Conservation (phyloP, 768 basidiomycete genomes). For the Cyclocybe aegerita region DNA sequence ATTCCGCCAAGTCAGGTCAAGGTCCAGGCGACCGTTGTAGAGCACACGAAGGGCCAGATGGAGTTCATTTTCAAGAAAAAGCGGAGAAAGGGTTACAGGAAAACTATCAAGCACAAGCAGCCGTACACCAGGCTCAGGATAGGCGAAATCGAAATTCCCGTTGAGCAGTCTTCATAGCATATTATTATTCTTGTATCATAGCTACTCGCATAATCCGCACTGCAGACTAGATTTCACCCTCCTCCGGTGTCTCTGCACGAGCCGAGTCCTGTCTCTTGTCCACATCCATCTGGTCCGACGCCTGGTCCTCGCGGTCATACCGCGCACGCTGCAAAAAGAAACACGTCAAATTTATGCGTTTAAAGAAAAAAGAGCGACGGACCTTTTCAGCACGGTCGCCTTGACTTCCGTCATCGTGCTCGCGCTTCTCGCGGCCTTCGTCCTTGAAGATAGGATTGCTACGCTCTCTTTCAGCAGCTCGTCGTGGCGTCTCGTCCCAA, state of each 20-base stretch:
- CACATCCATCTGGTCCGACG: conserved; percentile 39
- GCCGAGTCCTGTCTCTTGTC: conserved; percentile 40
- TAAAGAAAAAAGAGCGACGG: conserved; percentile 10
- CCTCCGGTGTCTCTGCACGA: conserved; percentile 81
- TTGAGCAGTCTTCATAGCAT: conserved; percentile 23
- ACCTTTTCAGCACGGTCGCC: conserved; percentile 72
- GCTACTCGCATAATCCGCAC: conserved; percentile 12
- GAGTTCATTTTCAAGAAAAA: conserved; percentile 95
- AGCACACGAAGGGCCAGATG: conserved; percentile 95
- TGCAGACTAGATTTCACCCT: conserved; percentile 70
- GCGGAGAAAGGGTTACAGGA: conserved; percentile 96
- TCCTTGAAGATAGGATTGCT: conserved; percentile 39
- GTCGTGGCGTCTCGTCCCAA: conserved; percentile 48
- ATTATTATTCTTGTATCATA: conserved; percentile 17
- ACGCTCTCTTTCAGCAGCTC: conserved; percentile 29
- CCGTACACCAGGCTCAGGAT: conserved; percentile 94
- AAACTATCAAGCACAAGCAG: conserved; percentile 91
- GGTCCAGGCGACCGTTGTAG: conserved; percentile 89
- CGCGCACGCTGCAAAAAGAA: conserved; percentile 44
- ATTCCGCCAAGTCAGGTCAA: conserved; percentile 66
- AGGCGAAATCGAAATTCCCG: conserved; percentile 65
- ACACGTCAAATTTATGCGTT: conserved; percentile 13
- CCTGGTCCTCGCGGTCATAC: conserved; percentile 42
- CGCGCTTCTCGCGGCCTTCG: conserved; percentile 54
- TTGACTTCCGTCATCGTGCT: conserved; percentile 46